Evolutionary conservation across 805 yeast species (phyloP), one percentile per base, ranked within the genome.

Genomic region (Starmerella apicola): DNA sequence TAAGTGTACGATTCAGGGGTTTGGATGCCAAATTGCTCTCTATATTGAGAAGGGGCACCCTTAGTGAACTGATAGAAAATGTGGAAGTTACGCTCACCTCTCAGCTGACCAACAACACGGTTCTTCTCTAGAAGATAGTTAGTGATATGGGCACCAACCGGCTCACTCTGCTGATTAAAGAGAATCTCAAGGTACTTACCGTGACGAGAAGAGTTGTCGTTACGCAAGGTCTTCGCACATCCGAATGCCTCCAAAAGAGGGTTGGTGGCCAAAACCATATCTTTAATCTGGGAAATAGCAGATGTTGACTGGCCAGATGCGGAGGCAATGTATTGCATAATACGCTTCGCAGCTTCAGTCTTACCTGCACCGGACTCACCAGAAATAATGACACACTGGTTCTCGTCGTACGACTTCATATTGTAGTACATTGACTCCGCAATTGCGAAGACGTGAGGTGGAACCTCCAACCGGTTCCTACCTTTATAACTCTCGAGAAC

Each of bases 291-390:
- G 46, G 81, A 76, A 53, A 91, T 88, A 24, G 80, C 70, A 17
- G 80, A 68, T 6, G 75, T 62, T 6, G 68, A 59, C 13, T 75
- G 69, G 10, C 86, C 93, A 2, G 91, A 78, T 3, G 85, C 94
- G 19, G 86, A 76, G 27, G 96, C 61, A 51, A 88, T 80, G 59
- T 88, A 88, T 62, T 88, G 96, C 97, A 88, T 88, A 61, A 88
- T 86, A 59, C 93, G 76, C 66, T 88, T 88, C 31, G 97, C 96
- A 18, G 96, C 96, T 63, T 88, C 97, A 4, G 97, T 88, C 58
- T 88, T 88, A 37, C 97, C 97, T 4, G 97, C 97, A 46, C 97
- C 97, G 1, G 95, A 82, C 60, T 88, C 97, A 42, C 97, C 97
- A 3, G 95, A 82, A 50, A 91, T 91, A 52, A 91, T 91, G 18